Evolutionary conservation across 768 basidiomycete species (phyloP).

Genomic region (Boletus insuetus): DNA sequence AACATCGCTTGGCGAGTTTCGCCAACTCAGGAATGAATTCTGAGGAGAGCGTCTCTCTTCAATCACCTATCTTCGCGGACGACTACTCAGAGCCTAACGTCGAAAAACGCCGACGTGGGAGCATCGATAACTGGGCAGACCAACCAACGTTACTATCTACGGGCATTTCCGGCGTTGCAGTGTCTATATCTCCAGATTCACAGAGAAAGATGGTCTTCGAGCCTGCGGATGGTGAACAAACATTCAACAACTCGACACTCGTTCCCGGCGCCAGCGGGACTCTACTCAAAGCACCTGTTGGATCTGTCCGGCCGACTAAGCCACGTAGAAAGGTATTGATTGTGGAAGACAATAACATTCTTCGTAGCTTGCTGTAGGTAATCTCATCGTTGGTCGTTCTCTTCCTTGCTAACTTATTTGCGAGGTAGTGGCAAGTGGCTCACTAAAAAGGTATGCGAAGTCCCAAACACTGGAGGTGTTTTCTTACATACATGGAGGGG

Average conservation of each 20-base stretch:
- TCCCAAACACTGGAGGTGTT: not conserved
- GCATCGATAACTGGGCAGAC: constrained; percentile 29
- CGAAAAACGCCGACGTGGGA: constrained; percentile 33
- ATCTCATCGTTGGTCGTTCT: not conserved
- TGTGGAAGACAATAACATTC: constrained; percentile 87
- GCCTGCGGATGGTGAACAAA: constrained; percentile 12
- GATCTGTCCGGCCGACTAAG: constrained; percentile 44
- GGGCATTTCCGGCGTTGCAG: constrained; percentile 6
- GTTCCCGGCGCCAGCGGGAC: constrained; percentile 60
- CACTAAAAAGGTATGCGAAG: constrained; percentile 44
- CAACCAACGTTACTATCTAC: constrained; percentile 11
- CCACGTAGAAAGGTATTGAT: constrained; percentile 66
- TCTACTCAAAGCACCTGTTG: constrained; percentile 64
- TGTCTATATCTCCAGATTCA: constrained; percentile 22
- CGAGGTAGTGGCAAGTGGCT: constrained; percentile 59
- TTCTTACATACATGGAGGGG: constrained; percentile 40
- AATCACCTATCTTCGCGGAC: constrained; percentile 29
- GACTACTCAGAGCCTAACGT: constrained; percentile 13
- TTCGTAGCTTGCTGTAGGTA: constrained; percentile 79
- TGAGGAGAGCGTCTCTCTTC: constrained; percentile 28
- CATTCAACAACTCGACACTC: constrained; percentile 41
- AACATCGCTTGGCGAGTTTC: constrained; percentile 22
- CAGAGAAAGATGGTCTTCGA: constrained; percentile 31
- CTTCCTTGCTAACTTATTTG: constrained; percentile 8
- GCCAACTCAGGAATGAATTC: constrained; percentile 16